Conservation (phyloP, 768 basidiomycete genomes). For the Paxillus rubicundulus region DNA sequence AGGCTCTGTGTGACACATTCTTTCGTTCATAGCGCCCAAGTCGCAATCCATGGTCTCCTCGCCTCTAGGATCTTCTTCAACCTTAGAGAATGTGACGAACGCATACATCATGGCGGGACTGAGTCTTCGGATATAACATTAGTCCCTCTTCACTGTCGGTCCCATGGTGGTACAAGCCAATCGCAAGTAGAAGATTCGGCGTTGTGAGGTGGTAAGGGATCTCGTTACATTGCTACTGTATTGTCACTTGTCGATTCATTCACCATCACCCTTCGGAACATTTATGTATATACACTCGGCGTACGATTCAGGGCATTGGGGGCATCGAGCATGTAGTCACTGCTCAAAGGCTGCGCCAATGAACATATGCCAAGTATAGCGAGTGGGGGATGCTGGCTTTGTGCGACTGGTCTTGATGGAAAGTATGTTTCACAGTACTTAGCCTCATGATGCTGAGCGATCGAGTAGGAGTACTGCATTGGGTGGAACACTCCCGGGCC, state of each 20-base stretch:
- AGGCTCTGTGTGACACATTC: conserved; percentile 2
- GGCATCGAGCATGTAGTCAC: too few species aligned
- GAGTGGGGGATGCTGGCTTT: too few species aligned
- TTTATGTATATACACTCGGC: too few species aligned
- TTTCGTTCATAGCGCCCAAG: conserved; percentile 19
- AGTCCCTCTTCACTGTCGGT: conserved; percentile 2
- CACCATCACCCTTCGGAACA: too few species aligned
- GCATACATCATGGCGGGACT: neutral
- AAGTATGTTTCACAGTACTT: too few species aligned
- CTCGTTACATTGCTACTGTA: too few species aligned
- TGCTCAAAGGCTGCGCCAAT: too few species aligned
- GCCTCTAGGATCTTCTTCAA: conserved; percentile 29
- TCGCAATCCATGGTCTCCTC: conserved; percentile 26
- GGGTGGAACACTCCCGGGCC: neutral
- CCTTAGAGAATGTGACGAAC: conserved; percentile 18
- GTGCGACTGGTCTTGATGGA: too few species aligned
- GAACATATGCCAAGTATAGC: too few species aligned
- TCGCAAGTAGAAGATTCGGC: neutral
- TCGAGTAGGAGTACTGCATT: too few species aligned
- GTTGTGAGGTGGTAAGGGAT: neutral
- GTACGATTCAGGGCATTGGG: too few species aligned
- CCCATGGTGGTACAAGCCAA: neutral
- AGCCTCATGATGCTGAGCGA: neutral
- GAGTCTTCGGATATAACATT: conserved; percentile 2
- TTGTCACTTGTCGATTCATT: too few species aligned